Base-by-base conservation (phyloP, 805 yeast genomes). In the Metschnikowia borealis region DNA sequence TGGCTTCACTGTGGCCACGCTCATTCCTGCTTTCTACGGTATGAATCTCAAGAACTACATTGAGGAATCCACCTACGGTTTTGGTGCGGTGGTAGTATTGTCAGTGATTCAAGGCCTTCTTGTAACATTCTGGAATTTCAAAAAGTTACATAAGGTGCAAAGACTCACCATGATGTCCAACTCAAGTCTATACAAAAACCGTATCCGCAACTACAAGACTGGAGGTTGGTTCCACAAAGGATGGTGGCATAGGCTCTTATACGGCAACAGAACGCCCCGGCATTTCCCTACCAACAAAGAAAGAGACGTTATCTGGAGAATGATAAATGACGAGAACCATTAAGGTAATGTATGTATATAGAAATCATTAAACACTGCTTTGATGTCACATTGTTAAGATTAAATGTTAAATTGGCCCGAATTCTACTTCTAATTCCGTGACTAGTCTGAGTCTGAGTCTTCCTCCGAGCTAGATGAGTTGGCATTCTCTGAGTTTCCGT, bases 1-100 rank as follows among this genome's bases (percentile, higher is more conserved):
- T 34, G 96, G 96, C 0, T 80, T 88, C 61, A 87, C 96, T 0
- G 85, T 88, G 20, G 96, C 96, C 1, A 85, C 96, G 1, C 70
- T 88, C 18, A 59, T 89, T 1, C 96, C 97, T 2, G 96, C 96
- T 6, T 84, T 90, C 58, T 91, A 88, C 61, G 96, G 96, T 33
- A 87, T 87, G 95, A 87, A 87, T 61, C 69, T 87, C 59, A 84
- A 84, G 54, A 87, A 87, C 59, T 87, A 83, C 60, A 81, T 87
- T 5, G 95, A 87, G 63, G 88, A 85, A 4, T 80, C 87, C 0
- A 60, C 70, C 34, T 61, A 68, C 38, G 94, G 94, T 0, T 87
- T 87, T 65, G 81, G 77, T 0, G 69, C 74, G 1, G 84, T 86
- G 5, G 73, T 85, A 1, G 63, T 65, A 0, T 49, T 80, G 4